Base-by-base conservation (phyloP, 2,329 filamentous ascomycete genomes). In the Ascochyta viciae-villosae region DNA sequence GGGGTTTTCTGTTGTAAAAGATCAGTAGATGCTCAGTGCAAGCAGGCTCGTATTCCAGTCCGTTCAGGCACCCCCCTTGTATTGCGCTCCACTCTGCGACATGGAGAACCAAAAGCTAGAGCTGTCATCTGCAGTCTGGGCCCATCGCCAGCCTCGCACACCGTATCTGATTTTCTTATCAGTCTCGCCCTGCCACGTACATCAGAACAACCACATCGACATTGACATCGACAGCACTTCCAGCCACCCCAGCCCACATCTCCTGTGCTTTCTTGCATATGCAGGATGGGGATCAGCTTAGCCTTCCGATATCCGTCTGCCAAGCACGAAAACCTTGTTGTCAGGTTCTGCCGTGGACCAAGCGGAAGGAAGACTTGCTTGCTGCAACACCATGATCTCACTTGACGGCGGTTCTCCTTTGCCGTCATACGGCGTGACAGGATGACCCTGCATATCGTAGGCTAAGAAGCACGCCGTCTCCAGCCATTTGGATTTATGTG, bases 301-400 rank as follows among this genome's bases (percentile, higher is more conserved):
- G 24, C 23, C 42, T 39, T 56, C 38, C 43, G 53, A 19, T 56
- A 51, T 27, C 42, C 43, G 37, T 6, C 24, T 33, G 47, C 53
- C 47, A 56, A 56, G 53, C 38, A 4, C 5, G 7, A 51, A 43
- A 50, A 42, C 35, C 26, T 23, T 34, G 38, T 50, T 27, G 23
- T 27, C 23, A 19, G 37, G 27, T 6, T 12, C 37, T 34, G 31
- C 38, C 22, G 31, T 41, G 42, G 53, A 51, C n/a, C 16, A 23
- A 22, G 19, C 42, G 48, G 42, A 38, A 43, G 37, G 42, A 19
- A 55, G 42, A 40, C 42, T 26, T 54, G 45, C 29, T 40, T 45
- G 12, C 39, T 45, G 40, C 37, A 43, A 35, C 45, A 43, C 53
- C 43, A 51, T 56, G 53, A 56, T 56, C 38, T 56, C 53, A 56